phyloP scores from a whole-genome alignment of 768 basidiomycete genomes.

The Mycena venus region DNA sequence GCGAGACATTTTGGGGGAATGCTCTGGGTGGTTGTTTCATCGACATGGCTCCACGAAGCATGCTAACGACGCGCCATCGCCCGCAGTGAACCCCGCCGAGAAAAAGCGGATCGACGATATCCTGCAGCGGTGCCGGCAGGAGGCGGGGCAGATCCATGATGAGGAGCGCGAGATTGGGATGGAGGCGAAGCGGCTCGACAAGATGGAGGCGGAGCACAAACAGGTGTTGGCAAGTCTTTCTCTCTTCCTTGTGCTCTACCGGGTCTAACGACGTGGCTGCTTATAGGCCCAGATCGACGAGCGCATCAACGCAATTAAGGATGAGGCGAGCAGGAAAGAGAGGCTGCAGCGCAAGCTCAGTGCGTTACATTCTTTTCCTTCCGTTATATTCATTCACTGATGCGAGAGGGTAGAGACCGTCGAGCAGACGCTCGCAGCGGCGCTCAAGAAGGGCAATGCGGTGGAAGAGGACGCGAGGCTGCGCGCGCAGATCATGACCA shows the following conservation, averaged over 20 bases:
- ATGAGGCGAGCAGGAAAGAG: constrained; percentile 44
- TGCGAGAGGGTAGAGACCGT: constrained; percentile 37
- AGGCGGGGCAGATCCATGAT: constrained; percentile 55
- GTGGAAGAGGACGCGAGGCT: constrained; percentile 59
- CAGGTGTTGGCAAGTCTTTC: constrained; percentile 33
- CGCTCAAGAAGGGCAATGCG: constrained; percentile 61
- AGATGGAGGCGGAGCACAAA: constrained; percentile 49
- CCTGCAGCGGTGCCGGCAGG: constrained; percentile 61
- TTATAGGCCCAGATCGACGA: constrained; percentile 35
- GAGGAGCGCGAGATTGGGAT: constrained; percentile 50
- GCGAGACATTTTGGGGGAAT: constrained; percentile 70
- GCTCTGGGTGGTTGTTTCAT: too few species aligned
- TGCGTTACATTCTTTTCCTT: constrained; percentile 42
- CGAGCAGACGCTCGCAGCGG: constrained; percentile 52
- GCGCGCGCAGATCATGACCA: constrained; percentile 57
- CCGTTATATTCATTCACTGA: background rate
- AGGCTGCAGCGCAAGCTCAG: constrained; percentile 56
- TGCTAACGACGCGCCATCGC: too few species aligned
- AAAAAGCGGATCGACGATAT: constrained; percentile 62
- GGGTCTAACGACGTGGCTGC: background rate
- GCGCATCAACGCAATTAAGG: constrained; percentile 46
- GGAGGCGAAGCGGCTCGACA: constrained; percentile 52
- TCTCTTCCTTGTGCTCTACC: background rate
- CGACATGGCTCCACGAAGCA: too few species aligned
- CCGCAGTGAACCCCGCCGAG: constrained; percentile 74